These are phyloP conservation scores for Hippophae rhamnoides DNA, from an alignment of 306 rosid species.

Conservation along the genomic window DNA sequence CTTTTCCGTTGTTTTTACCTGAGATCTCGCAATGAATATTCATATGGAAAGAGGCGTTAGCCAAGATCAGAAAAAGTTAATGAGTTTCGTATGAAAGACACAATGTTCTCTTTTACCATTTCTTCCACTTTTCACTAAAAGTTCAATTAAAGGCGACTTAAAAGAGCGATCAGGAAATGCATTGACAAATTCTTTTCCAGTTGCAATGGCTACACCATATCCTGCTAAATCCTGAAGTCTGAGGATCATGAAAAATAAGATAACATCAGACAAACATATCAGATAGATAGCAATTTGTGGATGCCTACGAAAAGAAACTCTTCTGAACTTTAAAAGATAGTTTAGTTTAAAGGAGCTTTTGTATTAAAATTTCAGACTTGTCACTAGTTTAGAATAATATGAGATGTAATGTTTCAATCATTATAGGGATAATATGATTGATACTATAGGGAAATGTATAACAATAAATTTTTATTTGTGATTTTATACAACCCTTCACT, in stretches of 20 bases:
- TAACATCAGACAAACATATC: too few relatives aligned
- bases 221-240: conserved; percentile 94
- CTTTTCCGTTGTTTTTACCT: conserved; percentile 93
- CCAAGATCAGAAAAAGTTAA: conserved; percentile 4
- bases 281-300: too few relatives aligned
- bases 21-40: conserved; percentile 1
- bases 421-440: too few relatives aligned
- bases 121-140: conserved; percentile 67
- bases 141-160: conserved; percentile 51
- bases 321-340: too few relatives aligned
- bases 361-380: too few relatives aligned
- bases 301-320: too few relatives aligned
- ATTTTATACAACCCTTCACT: too few relatives aligned
- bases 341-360: too few relatives aligned
- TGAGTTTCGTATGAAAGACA: neutral
- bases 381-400: too few relatives aligned
- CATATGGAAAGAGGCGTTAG: conserved; percentile 19
- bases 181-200: conserved; percentile 42
- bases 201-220: conserved; percentile 69
- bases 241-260: conserved; percentile 22
- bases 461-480: too few relatives aligned
- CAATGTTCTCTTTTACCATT: conserved; percentile 44
- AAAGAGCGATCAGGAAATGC: conserved; percentile 62
- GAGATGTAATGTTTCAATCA: too few relatives aligned
- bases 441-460: too few relatives aligned